A percentile compares a stretch with the other conserved stretches of the same genome.
These are phyloP conservation scores for Glaciozyma martinii DNA, from an alignment of 768 basidiomycete species.

Conservation along the genomic window DNA sequence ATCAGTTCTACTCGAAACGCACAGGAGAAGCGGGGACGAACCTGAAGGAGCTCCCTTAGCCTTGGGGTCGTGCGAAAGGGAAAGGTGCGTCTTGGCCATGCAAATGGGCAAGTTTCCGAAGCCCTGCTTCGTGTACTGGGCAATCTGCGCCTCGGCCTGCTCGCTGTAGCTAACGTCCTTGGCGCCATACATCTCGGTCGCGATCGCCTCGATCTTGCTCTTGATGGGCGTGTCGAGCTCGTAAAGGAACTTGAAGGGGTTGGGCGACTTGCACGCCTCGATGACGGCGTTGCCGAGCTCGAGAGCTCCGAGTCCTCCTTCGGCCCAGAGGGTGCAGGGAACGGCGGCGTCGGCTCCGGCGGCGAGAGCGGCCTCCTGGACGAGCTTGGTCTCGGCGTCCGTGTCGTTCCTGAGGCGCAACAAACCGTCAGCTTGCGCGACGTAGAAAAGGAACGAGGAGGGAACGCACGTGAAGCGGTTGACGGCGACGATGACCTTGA, in stretches of 20 bases:
- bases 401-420: constrained; percentile 62
- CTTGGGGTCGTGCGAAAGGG: constrained; percentile 88
- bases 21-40: constrained; percentile 10
- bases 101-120: constrained; percentile 56
- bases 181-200: constrained; percentile 59
- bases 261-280: constrained; percentile 57
- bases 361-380: constrained; percentile 66
- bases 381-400: constrained; percentile 72
- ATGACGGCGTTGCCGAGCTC: constrained; percentile 89
- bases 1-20: constrained; percentile 1
- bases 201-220: constrained; percentile 76
- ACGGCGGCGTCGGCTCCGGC: constrained; percentile 92
- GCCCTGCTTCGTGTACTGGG: constrained; percentile 85
- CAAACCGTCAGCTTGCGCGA: background rate
- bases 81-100: constrained; percentile 66
- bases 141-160: constrained; percentile 71
- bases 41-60: constrained; percentile 81
- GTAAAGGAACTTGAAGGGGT: constrained; percentile 71
- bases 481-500: constrained; percentile 92
- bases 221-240: constrained; percentile 58
- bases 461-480: constrained; percentile 73
- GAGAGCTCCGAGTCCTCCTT: constrained; percentile 83
- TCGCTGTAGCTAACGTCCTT: constrained; percentile 80
- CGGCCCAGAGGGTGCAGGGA: constrained; percentile 94
- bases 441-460: background rate